Evolutionary conservation across 306 rosid genomes (phyloP).

Genomic region (Cucumis melo): DNA sequence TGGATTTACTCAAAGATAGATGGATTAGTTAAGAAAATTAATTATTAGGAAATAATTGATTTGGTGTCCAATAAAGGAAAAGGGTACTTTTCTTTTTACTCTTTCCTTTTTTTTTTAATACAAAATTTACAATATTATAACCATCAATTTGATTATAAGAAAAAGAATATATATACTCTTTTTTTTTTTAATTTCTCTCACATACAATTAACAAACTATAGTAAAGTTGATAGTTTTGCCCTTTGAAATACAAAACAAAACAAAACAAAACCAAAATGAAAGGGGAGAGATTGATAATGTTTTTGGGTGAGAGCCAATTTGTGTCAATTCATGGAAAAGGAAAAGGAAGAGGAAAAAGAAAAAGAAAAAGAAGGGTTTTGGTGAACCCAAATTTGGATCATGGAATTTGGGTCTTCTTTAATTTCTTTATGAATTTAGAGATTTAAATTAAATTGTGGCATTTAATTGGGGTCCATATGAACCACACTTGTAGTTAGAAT

Average conservation of each 20-base stretch:
- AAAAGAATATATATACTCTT: too few relatives aligned
- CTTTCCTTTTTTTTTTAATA: too few relatives aligned
- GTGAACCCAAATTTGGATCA: background rate
- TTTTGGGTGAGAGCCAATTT: background rate
- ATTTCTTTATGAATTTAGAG: background rate
- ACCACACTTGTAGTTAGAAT: background rate
- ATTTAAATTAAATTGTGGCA: too few relatives aligned
- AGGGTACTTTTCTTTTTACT: background rate
- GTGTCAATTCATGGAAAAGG: background rate
- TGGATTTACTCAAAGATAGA: background rate
- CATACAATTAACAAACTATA: background rate
- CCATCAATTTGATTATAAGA: background rate
- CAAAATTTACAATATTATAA: background rate
- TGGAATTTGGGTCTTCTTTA: background rate
- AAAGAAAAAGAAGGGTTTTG: background rate
- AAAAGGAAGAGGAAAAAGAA: background rate
- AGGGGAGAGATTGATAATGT: background rate
- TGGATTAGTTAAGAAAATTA: background rate
- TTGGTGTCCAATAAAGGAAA: background rate
- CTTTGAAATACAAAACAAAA: too few relatives aligned
- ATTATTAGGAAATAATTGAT: background rate
- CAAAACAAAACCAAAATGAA: too few relatives aligned
- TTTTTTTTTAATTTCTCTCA: background rate
- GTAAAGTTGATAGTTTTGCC: background rate
- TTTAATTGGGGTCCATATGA: background rate